Percentiles rank a stretch among this genome's conserved stretches.
phyloP scores from a whole-genome alignment of 2,329 filamentous ascomycete species.

The Acarospora socialis region DNA sequence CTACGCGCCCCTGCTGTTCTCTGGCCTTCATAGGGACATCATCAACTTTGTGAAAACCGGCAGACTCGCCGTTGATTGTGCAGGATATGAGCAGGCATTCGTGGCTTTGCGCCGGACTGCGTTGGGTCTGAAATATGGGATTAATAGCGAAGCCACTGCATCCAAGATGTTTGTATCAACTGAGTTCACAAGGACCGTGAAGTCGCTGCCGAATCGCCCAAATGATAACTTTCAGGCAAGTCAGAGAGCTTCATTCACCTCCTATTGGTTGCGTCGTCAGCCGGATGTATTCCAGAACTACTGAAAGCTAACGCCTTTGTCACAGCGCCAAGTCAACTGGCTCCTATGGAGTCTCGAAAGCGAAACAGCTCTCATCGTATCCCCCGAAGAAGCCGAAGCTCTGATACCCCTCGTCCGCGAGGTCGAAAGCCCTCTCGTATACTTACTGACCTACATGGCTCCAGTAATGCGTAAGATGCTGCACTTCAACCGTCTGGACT shows the following conservation, averaged over 20 bases:
- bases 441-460: slow-evolving; percentile 44
- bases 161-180: slow-evolving; percentile 26
- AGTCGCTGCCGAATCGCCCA: slow-evolving; percentile 18
- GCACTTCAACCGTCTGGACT: slow-evolving; percentile 41
- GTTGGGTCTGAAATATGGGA: slow-evolving; percentile 23
- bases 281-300: no score
- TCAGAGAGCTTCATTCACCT: slow-evolving; percentile 17
- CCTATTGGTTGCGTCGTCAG: no score
- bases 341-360: slow-evolving; percentile 39
- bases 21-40: slow-evolving; percentile 35
- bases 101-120: slow-evolving; percentile 26
- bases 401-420: slow-evolving; percentile 34
- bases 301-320: slow-evolving; percentile 3
- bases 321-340: slow-evolving; percentile 42
- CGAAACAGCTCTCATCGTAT: slow-evolving; percentile 41
- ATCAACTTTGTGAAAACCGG: slow-evolving; percentile 33
- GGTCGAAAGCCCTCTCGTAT: slow-evolving; percentile 15
- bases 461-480: slow-evolving; percentile 48
- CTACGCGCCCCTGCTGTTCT: slow-evolving; percentile 28
- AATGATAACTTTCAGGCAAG: slow-evolving; percentile 29
- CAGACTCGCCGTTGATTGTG: slow-evolving; percentile 21
- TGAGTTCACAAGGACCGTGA: slow-evolving; percentile 38
- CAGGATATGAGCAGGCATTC: slow-evolving; percentile 30
- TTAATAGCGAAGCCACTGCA: slow-evolving; percentile 16
- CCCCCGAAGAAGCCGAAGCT: slow-evolving; percentile 47